These are phyloP conservation scores for Polysphondylium violaceum DNA, from an alignment of 78 protist species.

Conservation along the genomic window DNA sequence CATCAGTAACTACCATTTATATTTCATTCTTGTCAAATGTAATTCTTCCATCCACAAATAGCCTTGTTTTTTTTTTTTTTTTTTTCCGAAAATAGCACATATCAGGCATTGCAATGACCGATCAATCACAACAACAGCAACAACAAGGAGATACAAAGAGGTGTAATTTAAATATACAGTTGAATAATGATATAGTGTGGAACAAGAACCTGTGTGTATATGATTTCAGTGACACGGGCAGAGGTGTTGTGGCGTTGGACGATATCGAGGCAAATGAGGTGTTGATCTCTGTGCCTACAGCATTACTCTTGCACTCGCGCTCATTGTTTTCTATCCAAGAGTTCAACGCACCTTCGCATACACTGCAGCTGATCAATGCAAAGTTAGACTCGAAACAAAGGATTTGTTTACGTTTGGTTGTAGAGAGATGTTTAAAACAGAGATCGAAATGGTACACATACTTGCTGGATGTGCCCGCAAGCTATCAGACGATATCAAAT, in stretches of 20 bases:
- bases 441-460: slow-evolving; percentile 47
- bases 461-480: slow-evolving; percentile 17
- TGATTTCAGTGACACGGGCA: slow-evolving; percentile 11
- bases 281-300: slow-evolving; percentile 31
- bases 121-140: too few species aligned
- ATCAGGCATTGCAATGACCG: too few species aligned
- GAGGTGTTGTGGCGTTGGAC: slow-evolving; percentile 6
- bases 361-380: not conserved
- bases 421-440: slow-evolving; percentile 13
- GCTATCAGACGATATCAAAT: slow-evolving; percentile 28
- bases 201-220: not conserved
- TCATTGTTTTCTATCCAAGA: not conserved
- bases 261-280: slow-evolving; percentile 14
- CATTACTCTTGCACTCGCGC: slow-evolving; percentile 19
- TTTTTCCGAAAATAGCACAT: too few species aligned
- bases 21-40: too few species aligned
- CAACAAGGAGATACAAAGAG: too few species aligned
- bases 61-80: too few species aligned
- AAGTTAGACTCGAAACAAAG: slow-evolving; percentile 37
- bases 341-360: not conserved
- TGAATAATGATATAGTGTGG: slow-evolving; percentile 30
- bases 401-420: slow-evolving; percentile 11
- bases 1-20: too few species aligned
- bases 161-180: too few species aligned
- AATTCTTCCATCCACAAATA: too few species aligned